Base-by-base conservation (phyloP, 1,284 basidiomycete species). In the Vanrija sp. region DNA sequence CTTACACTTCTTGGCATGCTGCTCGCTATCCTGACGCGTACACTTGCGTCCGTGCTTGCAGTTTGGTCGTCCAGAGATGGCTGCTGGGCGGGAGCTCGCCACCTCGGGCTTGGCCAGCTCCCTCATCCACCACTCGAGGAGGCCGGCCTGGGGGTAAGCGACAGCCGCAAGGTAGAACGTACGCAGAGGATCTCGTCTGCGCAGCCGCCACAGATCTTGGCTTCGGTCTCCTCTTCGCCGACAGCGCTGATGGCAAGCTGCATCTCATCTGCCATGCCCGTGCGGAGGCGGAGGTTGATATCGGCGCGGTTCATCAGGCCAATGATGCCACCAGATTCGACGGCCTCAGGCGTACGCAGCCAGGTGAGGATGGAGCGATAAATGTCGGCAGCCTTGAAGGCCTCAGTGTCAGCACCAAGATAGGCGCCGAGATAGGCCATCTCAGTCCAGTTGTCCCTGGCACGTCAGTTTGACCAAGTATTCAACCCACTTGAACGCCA, bases 71-170 rank as follows among this genome's bases (percentile, higher is more conserved):
- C 46, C 47, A 24, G 43, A 47, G 41, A 60, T 38, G 2, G 39
- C 23, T 1, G 41, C 51, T 0, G 61, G 58, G 7, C 49, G 45
- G 24, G 47, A 51, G 47, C 24, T 46, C 12, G 31, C 23, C 2
- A 56, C 54, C n/a, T 58, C 61, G 7, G 55, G 53, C 49, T 63
- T 63, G 38, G 52, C 44, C 20, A 63, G 42, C 47, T 63, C 53
- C 15, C 61, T 51, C 58, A 58, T 60, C 61, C 61, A 63, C 61
- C 61, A 63, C 45, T 63, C 61, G 22, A 60, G 37, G 7, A 63
- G 41, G 9, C 61, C 61, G 9, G 61, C 46, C 61, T 62, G 36
- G 7, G 5, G 14, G 46, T 60, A 20, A 60, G 48, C 23, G 15
- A 7, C 18, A 14, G 15, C 15, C 16, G 8, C 6, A n/a, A n/a